Conservation (phyloP, 1,139 yeast genomes). For the Torulaspora pretoriensis region DNA sequence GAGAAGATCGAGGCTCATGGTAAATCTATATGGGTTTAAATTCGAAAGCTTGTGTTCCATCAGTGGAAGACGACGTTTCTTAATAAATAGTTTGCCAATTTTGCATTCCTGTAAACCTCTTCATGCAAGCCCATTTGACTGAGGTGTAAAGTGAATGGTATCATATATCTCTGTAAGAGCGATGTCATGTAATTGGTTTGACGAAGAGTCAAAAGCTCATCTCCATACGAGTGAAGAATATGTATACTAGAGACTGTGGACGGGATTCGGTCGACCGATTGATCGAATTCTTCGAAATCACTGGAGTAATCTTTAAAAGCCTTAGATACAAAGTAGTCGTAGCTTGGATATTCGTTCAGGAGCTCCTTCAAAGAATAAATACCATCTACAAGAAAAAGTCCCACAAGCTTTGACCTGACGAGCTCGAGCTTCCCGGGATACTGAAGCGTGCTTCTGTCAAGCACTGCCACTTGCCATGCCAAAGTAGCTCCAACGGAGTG, state of each 20-base stretch:
- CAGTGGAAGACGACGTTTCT: slow-evolving; percentile 13
- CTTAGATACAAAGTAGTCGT: slow-evolving; percentile 40
- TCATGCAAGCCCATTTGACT: slow-evolving; percentile 34
- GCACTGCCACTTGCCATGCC: slow-evolving; percentile 47
- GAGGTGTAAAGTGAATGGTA: slow-evolving; percentile 19
- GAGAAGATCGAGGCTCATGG: slow-evolving; percentile 56
- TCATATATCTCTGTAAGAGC: slow-evolving; percentile 15
- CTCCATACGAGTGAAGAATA: slow-evolving; percentile 34
- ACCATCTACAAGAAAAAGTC: slow-evolving; percentile 43
- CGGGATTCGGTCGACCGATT: slow-evolving; percentile 9
- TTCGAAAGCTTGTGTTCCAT: not conserved
- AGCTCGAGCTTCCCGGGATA: slow-evolving; percentile 1
- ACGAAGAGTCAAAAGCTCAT: slow-evolving; percentile 30
- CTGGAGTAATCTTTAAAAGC: slow-evolving; percentile 37
- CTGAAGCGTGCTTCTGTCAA: not conserved
- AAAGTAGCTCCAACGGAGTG: slow-evolving; percentile 84
- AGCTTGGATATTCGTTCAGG: slow-evolving; percentile 44
- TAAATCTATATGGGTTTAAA: slow-evolving; percentile 53
- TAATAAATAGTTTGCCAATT: slow-evolving; percentile 28
- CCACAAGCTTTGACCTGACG: slow-evolving; percentile 15
- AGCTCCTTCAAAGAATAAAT: slow-evolving; percentile 43
- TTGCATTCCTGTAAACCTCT: slow-evolving; percentile 27
- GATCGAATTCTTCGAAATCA: slow-evolving; percentile 15
- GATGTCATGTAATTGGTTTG: slow-evolving; percentile 29
- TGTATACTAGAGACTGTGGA: slow-evolving; percentile 12